Conservation (phyloP, 179 eudicot genomes). For the Amaranthus tricolor region DNA sequence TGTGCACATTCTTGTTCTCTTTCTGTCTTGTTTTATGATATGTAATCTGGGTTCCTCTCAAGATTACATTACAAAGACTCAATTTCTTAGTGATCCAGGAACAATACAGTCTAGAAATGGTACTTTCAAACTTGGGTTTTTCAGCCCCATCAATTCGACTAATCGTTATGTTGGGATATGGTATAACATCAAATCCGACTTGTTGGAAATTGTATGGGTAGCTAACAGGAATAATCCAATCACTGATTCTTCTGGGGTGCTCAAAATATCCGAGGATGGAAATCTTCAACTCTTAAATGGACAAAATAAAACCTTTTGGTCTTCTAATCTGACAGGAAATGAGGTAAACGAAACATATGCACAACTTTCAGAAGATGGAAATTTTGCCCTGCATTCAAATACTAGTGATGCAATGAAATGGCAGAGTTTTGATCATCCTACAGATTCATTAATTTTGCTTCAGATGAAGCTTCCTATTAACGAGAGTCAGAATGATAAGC, state of each 20-base stretch:
- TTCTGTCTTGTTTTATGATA: neutral
- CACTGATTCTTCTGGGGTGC: constrained; percentile 23
- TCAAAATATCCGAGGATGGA: constrained; percentile 28
- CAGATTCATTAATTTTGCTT: constrained; percentile 33
- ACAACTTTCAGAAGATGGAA: constrained; percentile 43
- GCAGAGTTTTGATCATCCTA: constrained; percentile 61
- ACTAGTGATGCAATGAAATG: constrained; percentile 27
- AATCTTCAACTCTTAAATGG: constrained; percentile 27
- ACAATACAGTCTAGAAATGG: constrained; percentile 11
- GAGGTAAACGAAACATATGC: constrained; percentile 14
- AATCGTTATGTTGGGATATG: constrained; percentile 34
- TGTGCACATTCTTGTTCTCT: neutral
- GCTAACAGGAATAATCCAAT: constrained; percentile 21
- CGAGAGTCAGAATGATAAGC: neutral
- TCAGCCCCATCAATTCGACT: constrained; percentile 12
- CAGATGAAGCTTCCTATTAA: constrained; percentile 16
- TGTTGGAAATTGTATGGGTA: constrained; percentile 27
- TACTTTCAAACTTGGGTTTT: constrained; percentile 18
- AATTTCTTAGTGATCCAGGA: constrained; percentile 18
- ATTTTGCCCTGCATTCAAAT: constrained; percentile 31
- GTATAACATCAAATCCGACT: constrained; percentile 21
- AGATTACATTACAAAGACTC: neutral
- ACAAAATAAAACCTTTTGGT: constrained; percentile 27
- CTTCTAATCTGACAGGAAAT: constrained; percentile 24
- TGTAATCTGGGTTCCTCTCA: neutral